Evolutionary conservation across 441 rosid genomes (phyloP).

Genomic region (Populus hybrid): DNA sequence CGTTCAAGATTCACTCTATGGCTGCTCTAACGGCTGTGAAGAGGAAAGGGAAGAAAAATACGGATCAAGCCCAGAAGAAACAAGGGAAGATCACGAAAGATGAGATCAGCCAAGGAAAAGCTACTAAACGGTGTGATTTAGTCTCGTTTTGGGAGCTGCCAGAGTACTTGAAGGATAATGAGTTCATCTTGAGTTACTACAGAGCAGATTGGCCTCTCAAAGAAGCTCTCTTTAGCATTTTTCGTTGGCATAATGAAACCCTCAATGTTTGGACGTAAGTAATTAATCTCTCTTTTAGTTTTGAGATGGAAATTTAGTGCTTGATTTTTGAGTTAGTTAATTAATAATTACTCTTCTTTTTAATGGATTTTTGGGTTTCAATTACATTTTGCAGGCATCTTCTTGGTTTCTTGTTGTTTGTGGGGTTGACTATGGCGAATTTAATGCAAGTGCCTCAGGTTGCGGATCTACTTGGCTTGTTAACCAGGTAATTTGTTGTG

Average conservation of each 20-base stretch:
- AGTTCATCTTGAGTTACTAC: conserved; percentile 63
- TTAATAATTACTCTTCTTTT: not conserved
- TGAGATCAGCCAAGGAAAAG: conserved; percentile 14
- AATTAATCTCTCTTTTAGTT: not conserved
- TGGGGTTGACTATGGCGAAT: conserved; percentile 67
- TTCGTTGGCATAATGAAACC: conserved; percentile 89
- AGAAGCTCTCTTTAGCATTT: conserved; percentile 72
- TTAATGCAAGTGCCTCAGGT: conserved; percentile 57
- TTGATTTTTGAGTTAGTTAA: not conserved
- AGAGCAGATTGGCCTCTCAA: conserved; percentile 73
- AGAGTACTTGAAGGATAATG: conserved; percentile 86
- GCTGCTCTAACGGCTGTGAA: not conserved
- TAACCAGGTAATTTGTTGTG: conserved; percentile 37
- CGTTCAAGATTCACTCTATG: not conserved
- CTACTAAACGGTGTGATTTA: conserved; percentile 30
- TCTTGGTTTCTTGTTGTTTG: conserved; percentile 69
- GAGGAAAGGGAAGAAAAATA: conserved; percentile 5
- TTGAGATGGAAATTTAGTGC: not conserved
- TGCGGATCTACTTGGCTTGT: conserved; percentile 43
- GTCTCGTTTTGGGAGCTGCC: conserved; percentile 75
- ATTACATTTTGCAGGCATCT: conserved; percentile 53
- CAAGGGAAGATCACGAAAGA: conserved; percentile 11
- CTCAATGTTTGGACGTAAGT: conserved; percentile 91
- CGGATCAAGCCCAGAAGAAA: not conserved
- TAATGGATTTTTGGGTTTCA: not conserved